These are phyloP conservation scores for Babesia bovis DNA, from an alignment of 169 alveolate species.

Conservation along the genomic window DNA sequence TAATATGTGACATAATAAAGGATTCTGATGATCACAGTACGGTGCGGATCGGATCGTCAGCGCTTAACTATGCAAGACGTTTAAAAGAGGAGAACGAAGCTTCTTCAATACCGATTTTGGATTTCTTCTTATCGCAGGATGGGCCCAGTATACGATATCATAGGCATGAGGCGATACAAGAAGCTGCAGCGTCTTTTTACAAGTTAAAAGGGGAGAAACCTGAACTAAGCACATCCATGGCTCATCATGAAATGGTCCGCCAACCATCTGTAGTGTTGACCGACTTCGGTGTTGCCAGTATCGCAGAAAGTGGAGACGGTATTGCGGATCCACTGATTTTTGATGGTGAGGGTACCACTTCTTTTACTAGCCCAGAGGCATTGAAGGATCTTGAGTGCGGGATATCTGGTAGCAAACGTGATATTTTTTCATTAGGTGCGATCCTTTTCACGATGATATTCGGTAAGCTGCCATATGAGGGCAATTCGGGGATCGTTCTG, in stretches of 20 bases:
- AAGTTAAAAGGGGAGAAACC: background rate
- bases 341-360: slow-evolving; percentile 58
- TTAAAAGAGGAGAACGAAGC: background rate
- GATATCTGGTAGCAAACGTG: slow-evolving; percentile 45
- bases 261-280: slow-evolving; percentile 17
- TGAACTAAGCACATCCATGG: background rate
- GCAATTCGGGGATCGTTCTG: slow-evolving; percentile 38
- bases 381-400: slow-evolving; percentile 47
- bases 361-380: slow-evolving; percentile 61
- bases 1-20: slow-evolving; percentile 19
- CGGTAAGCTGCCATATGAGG: slow-evolving; percentile 49
- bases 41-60: slow-evolving; percentile 13
- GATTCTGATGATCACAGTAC: background rate
- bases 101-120: background rate
- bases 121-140: background rate
- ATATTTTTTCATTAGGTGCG: slow-evolving; percentile 56
- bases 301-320: slow-evolving; percentile 21
- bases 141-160: background rate
- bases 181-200: background rate
- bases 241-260: background rate
- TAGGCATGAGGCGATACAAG: background rate
- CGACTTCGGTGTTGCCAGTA: slow-evolving; percentile 58
- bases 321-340: slow-evolving; percentile 25
- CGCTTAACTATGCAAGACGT: slow-evolving; percentile 4
- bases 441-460: slow-evolving; percentile 60